Conservation (phyloP, 2,329 filamentous ascomycete genomes). For the Celoporthe dispersa region DNA sequence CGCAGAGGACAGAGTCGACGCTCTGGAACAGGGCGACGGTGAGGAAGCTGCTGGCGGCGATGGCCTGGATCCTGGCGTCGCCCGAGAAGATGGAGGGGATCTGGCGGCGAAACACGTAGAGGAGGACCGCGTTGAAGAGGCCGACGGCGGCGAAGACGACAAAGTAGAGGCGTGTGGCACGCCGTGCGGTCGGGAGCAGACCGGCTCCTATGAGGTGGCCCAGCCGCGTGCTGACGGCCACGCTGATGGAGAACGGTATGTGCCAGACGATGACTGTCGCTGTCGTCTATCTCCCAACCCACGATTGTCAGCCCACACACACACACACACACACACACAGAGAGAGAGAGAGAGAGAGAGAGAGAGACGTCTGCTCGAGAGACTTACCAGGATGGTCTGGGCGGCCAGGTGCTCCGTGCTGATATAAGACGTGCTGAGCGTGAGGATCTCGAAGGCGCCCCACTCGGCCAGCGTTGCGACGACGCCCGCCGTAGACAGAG, state of each 20-base stretch:
- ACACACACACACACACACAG: neutral
- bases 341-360: too few species aligned
- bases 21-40: conserved; percentile 41
- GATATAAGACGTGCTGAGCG: conserved; percentile 50
- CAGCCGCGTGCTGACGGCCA: conserved; percentile 47
- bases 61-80: conserved; percentile 36
- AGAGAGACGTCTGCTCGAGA: neutral
- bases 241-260: conserved; percentile 47
- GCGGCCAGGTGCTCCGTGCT: conserved; percentile 48
- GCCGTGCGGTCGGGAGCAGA: conserved; percentile 38
- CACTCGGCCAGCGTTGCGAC: conserved; percentile 48
- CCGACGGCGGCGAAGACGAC: conserved; percentile 41
- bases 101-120: conserved; percentile 39
- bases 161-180: conserved; percentile 39
- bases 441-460: conserved; percentile 49
- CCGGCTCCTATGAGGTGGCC: conserved; percentile 48
- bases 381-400: conserved; percentile 43
- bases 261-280: conserved; percentile 48
- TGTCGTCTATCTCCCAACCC: conserved; percentile 36
- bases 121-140: conserved; percentile 39
- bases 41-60: conserved; percentile 40
- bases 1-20: conserved; percentile 42
- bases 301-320: neutral
- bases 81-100: conserved; percentile 41
- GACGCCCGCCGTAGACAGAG: conserved; percentile 44